Base-by-base conservation (phyloP, 345 rosid species). In the Noccaea bulbosa region DNA sequence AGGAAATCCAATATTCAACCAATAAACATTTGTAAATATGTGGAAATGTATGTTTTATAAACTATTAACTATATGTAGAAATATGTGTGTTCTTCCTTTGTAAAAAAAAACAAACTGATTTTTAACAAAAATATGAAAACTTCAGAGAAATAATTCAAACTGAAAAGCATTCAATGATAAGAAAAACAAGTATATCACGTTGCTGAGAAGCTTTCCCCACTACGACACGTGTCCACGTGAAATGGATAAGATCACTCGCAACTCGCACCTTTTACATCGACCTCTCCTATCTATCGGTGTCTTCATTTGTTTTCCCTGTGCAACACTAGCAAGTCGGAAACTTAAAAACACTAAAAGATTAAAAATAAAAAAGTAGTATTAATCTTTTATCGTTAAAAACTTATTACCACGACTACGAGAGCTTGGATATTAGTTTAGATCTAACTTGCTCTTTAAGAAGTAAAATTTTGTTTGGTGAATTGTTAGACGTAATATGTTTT, bases 161-260 rank as follows among this genome's bases (percentile, higher is more conserved):
- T 44, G 37, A 67, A 58, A 67, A 16, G 34, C 37, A 67, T 53
- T 71, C 53, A 62, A 54, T 68, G 45, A 61, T 8, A 69, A 74
- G 39, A 15, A 74, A 52, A 16, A 37, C 41, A 67, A 38, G 56
- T 39, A 40, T 5, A 24, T 64, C 60, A 55, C 54, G 70, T 53
- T 46, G 64, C 37, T 14, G 69, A 16, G 27, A 68, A 69, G 64
- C 69, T 68, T 46, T 75, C 74, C 78, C 78, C 46, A 9, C 4
- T 11, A 3, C 24, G 74, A 68, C 78, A 75, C 78, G 78, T 68
- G 74, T 75, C 69, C 73, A 52, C n/a, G 64, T n/a, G 62, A 67
- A 32, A 68, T 61, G 69, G 78, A 75, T 75, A 68, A 75, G 78
- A 68, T 69, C 48, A 69, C 16, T 27, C 30, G 30, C 30, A 27